A percentile compares a stretch with the other conserved stretches of the same genome.
Evolutionary conservation across 352 stramenopile species (phyloP).

Genomic region (Elongisporangium senticosum): DNA sequence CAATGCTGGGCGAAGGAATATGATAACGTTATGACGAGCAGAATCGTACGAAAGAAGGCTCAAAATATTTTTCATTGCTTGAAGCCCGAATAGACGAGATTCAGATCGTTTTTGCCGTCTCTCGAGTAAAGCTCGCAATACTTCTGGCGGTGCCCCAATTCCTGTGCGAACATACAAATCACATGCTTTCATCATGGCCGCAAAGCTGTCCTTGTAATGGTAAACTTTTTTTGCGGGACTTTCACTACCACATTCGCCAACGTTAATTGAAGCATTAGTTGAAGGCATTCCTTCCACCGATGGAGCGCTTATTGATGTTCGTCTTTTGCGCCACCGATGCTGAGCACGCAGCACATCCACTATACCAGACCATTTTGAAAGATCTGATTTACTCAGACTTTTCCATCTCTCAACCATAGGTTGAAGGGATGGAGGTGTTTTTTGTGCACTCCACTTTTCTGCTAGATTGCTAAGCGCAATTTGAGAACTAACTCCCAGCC

Average conservation of each 20-base stretch:
- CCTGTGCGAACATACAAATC: constrained; percentile 85
- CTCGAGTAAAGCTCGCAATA: constrained; percentile 66
- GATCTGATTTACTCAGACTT: constrained; percentile 65
- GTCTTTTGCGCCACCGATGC: constrained; percentile 36
- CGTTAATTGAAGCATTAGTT: constrained; percentile 6
- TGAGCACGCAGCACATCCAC: constrained; percentile 80
- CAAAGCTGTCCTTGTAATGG: constrained; percentile 61
- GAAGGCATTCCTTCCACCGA: constrained; percentile 3
- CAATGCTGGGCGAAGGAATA: constrained; percentile 82
- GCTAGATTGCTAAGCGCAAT: constrained; percentile 73
- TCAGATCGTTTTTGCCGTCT: constrained; percentile 65
- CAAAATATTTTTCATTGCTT: constrained; percentile 78
- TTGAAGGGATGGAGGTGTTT: constrained; percentile 73
- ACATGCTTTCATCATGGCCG: constrained; percentile 79
- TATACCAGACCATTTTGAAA: constrained; percentile 82
- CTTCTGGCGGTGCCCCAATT: constrained; percentile 71
- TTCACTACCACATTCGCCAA: constrained; percentile 18
- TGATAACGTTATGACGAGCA: constrained; percentile 63
- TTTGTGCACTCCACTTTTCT: constrained; percentile 83
- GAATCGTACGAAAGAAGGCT: constrained; percentile 71
- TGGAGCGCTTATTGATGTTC: neutral
- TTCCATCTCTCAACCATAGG: constrained; percentile 86
- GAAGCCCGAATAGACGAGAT: constrained; percentile 69
- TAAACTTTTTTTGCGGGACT: constrained; percentile 19
- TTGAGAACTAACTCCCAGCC: constrained; percentile 61